These are phyloP conservation scores for Phytopythium vexans DNA, from an alignment of 352 stramenopile species.

Conservation along the genomic window DNA sequence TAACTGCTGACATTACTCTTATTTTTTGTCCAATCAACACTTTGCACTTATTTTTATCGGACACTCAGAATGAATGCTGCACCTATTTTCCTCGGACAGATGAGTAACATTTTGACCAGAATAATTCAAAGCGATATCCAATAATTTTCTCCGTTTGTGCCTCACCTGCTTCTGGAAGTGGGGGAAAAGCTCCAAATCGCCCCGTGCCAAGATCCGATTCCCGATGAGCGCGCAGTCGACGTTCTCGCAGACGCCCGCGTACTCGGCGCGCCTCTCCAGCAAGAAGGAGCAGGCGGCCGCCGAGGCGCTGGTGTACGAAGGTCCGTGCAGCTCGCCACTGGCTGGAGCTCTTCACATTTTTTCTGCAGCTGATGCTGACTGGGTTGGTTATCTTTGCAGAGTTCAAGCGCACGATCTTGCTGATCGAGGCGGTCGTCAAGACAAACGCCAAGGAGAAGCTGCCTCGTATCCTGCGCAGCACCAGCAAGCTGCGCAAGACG, in stretches of 20 bases:
- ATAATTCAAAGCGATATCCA: too few species aligned
- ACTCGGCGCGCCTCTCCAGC: constrained; percentile 30
- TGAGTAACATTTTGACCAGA: too few species aligned
- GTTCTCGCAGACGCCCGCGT: constrained; percentile 73
- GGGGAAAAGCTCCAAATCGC: constrained; percentile 10
- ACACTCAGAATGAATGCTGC: too few species aligned
- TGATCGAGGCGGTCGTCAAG: constrained; percentile 77
- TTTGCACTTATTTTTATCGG: too few species aligned
- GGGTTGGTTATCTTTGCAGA: constrained; percentile 31
- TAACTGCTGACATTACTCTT: too few species aligned
- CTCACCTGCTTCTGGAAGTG: too few species aligned
- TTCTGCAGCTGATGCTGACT: constrained; percentile 2
- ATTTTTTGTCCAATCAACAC: too few species aligned
- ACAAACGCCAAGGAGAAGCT: constrained; percentile 87
- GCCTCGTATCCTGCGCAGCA: constrained; percentile 72
- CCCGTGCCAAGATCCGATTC: not conserved
- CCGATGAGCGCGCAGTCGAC: constrained; percentile 69
- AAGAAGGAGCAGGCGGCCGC: constrained; percentile 49
- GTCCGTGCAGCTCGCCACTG: constrained; percentile 12
- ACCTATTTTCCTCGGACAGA: too few species aligned
- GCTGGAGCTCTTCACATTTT: constrained; percentile 1
- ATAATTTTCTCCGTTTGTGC: too few species aligned
- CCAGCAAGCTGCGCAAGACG: constrained; percentile 77
- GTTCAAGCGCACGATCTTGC: constrained; percentile 65
- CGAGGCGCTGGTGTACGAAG: constrained; percentile 68